Base-by-base conservation (phyloP, 129 eudicot genomes). In the Artemisia tridentata region DNA sequence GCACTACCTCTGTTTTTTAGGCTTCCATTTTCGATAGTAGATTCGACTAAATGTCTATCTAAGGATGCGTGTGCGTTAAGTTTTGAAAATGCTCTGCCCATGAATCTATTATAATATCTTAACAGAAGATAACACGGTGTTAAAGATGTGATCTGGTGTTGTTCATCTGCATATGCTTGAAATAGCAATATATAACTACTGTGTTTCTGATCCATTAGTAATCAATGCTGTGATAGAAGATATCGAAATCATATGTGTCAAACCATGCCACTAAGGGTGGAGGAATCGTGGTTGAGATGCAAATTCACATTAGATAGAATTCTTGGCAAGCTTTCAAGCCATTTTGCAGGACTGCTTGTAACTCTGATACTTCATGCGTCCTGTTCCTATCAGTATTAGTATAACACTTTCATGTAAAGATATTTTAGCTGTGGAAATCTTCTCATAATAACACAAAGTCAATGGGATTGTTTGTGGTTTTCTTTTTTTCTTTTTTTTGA, bases 271-370 rank as follows among this genome's bases (percentile, higher is more conserved):
- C 2, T 15, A 71, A 45, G 13, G n/a, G 7, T 23, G 23, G 38
- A 59, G 25, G 68, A 34, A 18, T 41, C 65, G 20, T 70, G 46
- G 15, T 57, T 43, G 55, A 19, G 75, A 71, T 71, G 53, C 41
- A 11, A 31, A 13, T 20, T n/a, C 29, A 53, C 11, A 2, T 25
- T 20, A 19, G 14, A 43, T 41, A 9, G 65, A 17, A 68, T 29
- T 31, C 63, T 18, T 69, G 74, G 29, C 16, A 4, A 29, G 52
- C 10, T 52, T 34, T 31, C 64, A 34, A 5, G 74, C 3, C 31
- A 1, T 18, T 57, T 57, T 57, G 57, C 57, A 16, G 0, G 23
- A 20, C 38, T 21, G 11, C 41, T 69, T 70, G 43, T 7, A 55
- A 56, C 18, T 16, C 50, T 4, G 41, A 34, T 19, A 38, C 3